Percentiles rank a stretch among this genome's conserved stretches.
phyloP scores from a whole-genome alignment of 2,329 filamentous ascomycete species.

The Aspergillus versicolor region DNA sequence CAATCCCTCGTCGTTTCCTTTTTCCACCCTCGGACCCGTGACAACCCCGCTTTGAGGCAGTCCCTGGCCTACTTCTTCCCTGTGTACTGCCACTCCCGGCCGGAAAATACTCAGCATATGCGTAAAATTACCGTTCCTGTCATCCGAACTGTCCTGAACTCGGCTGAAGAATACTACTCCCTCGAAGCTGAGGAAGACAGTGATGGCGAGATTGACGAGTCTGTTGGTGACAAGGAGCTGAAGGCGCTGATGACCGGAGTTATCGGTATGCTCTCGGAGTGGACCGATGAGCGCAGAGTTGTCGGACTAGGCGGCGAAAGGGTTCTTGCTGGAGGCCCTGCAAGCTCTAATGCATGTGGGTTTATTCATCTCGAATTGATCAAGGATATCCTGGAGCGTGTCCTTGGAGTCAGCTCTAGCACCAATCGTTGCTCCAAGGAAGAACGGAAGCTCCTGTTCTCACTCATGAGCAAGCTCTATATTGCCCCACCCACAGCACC shows the following conservation, averaged over 20 bases:
- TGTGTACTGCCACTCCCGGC: constrained; percentile 84
- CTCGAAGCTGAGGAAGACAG: constrained; percentile 72
- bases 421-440: constrained; percentile 55
- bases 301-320: constrained; percentile 58
- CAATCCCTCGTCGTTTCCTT: constrained; percentile 82
- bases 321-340: constrained; percentile 50
- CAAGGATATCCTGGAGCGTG: constrained; percentile 70
- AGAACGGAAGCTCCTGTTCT: constrained; percentile 78
- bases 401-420: constrained; percentile 53
- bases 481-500: constrained; percentile 64
- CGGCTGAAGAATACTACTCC: constrained; percentile 64
- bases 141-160: constrained; percentile 65
- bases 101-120: constrained; percentile 82
- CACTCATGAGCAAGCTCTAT: constrained; percentile 78
- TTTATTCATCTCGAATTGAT: constrained; percentile 81
- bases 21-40: constrained; percentile 79
- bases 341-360: constrained; percentile 60
- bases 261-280: constrained; percentile 78
- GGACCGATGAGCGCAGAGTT: constrained; percentile 87
- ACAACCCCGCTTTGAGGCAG: constrained; percentile 80
- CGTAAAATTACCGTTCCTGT: constrained; percentile 70
- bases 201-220: constrained; percentile 70
- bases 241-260: constrained; percentile 68
- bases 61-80: constrained; percentile 91
- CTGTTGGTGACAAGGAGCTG: constrained; percentile 65